Conservation (phyloP, 2,329 filamentous ascomycete genomes). For the Stachybotrys chlorohalonatus region DNA sequence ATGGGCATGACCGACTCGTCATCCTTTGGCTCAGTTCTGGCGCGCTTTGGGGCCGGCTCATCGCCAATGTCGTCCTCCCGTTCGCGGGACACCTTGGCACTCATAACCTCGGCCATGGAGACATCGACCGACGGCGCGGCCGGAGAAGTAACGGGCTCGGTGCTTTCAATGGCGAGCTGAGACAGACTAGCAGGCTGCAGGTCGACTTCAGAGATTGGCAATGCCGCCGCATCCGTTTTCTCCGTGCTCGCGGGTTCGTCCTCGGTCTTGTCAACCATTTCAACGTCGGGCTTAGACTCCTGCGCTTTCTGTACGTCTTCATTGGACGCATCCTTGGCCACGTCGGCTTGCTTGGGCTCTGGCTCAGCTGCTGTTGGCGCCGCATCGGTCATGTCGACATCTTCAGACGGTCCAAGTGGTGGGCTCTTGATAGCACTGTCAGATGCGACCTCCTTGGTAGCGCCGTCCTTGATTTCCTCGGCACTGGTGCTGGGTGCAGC, state of each 20-base stretch:
- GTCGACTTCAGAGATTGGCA: conserved; percentile 22
- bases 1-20: conserved; percentile 16
- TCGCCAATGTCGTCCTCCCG: conserved; percentile 63
- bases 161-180: conserved; percentile 27
- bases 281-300: conserved; percentile 2
- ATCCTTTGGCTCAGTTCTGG: conserved; percentile 57
- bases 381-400: conserved; percentile 16
- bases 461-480: conserved; percentile 1
- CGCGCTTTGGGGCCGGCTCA: conserved; percentile 70
- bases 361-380: conserved; percentile 5
- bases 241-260: background rate
- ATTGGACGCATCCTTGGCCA: background rate
- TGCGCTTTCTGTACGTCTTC: background rate
- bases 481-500: background rate
- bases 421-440: background rate
- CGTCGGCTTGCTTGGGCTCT: background rate
- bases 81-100: conserved; percentile 59
- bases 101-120: conserved; percentile 45
- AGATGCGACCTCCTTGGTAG: background rate
- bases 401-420: conserved; percentile 7
- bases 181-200: conserved; percentile 27
- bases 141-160: conserved; percentile 17
- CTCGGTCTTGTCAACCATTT: conserved; percentile 9
- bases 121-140: conserved; percentile 29
- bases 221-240: conserved; percentile 10